phyloP scores from a whole-genome alignment of 768 basidiomycete species.

The Rubroboletus pulcherrimus region DNA sequence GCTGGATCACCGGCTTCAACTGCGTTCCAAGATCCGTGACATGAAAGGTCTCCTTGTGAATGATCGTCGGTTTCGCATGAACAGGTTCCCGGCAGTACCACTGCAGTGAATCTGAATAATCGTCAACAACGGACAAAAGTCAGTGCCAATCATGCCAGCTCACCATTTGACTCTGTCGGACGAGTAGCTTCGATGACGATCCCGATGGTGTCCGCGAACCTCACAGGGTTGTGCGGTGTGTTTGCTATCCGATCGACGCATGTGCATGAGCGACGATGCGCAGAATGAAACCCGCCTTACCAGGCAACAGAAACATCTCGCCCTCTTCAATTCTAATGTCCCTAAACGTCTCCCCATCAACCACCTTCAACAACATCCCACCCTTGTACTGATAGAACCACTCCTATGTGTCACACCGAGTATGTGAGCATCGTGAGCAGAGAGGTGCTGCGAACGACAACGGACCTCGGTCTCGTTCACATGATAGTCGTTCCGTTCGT shows the following conservation, averaged over 20 bases:
- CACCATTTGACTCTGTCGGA: constrained; percentile 72
- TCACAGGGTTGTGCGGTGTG: constrained; percentile 93
- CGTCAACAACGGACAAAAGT: not conserved
- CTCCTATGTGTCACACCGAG: constrained; percentile 49
- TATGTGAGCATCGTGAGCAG: not conserved
- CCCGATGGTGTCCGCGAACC: constrained; percentile 87
- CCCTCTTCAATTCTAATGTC: constrained; percentile 92
- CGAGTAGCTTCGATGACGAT: constrained; percentile 86
- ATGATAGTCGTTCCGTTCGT: constrained; percentile 92
- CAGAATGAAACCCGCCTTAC: constrained; percentile 38
- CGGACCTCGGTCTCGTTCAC: constrained; percentile 89
- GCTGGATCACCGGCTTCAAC: constrained; percentile 85
- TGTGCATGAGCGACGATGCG: not conserved
- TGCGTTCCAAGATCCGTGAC: constrained; percentile 90
- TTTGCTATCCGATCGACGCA: constrained; percentile 54
- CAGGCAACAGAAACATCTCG: constrained; percentile 94
- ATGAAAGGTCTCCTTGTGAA: constrained; percentile 82
- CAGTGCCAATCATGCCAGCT: constrained; percentile 14
- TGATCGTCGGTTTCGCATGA: constrained; percentile 67
- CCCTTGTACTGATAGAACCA: constrained; percentile 99
- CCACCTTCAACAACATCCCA: constrained; percentile 82
- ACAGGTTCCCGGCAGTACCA: constrained; percentile 80
- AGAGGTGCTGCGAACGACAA: not conserved
- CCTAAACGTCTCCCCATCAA: constrained; percentile 73
- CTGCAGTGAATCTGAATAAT: constrained; percentile 70